Base-by-base conservation (phyloP, 495 filamentous ascomycete genomes). In the Pyrenula massariospora region DNA sequence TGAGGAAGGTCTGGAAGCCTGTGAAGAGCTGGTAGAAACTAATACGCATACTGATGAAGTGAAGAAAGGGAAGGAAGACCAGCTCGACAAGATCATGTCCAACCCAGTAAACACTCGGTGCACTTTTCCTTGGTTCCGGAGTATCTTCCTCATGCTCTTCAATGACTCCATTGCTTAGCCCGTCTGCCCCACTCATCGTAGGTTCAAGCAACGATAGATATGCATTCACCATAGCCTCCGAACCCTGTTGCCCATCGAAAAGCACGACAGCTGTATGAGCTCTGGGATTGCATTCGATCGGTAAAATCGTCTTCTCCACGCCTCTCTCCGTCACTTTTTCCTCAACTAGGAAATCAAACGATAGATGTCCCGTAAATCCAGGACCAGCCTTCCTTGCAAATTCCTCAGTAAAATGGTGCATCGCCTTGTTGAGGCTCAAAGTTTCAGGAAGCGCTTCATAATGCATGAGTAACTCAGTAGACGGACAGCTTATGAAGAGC, bases 361-460 rank as follows among this genome's bases (percentile, higher is more conserved):
- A 80, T 11, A 90, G 63, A 66, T 92, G 88, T 2, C 88, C 86
- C 0, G 85, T 90, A 63, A 86, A 66, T 3, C 69, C 60, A 3
- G 63, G 61, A 0, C 73, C 77, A 10, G 67, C 71, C 50, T 73
- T 73, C 15, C 60, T 56, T 0, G 79, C 80, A 58, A 86, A 82
- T 12, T 59, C 65, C 31, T 77, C 63, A 53, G 86, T 88, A 56
- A 89, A 84, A 2, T 63, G 66, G 11, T 80, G 73, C 69, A 89
- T 82, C 1, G 77, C 72, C n/a, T 66, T 66, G n/a, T 72, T 75
- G 3, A 88, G 65, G 0, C 70, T 66, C 15, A 76, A 76, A 24
- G 80, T 69, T 10, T 73, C 52, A 0, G 76, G 73, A 0, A 88
- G 77, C 0, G 76, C 71, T 20, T 73, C 67, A 70, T 85, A 88